These are phyloP conservation scores for Aureobasidium sp. DNA, from an alignment of 2,329 filamentous ascomycete genomes.

Conservation along the genomic window DNA sequence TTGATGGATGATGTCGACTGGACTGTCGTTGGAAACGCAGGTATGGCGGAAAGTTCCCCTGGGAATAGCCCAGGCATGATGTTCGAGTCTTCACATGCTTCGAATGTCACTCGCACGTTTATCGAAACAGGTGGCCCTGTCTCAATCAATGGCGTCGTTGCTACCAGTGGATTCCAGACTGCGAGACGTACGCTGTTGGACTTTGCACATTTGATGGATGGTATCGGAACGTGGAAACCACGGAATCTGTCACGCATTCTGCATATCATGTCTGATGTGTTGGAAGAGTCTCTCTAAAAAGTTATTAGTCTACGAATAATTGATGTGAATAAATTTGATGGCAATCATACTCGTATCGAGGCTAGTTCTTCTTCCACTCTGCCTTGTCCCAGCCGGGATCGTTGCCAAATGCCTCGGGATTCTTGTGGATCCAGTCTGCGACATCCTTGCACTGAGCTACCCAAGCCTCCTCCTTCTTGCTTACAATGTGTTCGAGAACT, in stretches of 20 bases:
- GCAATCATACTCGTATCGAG: not conserved
- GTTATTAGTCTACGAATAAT: not conserved
- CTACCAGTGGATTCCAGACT: constrained; percentile 43
- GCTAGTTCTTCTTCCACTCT: constrained; percentile 22
- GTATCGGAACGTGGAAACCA: constrained; percentile 44
- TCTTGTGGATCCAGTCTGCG: constrained; percentile 19
- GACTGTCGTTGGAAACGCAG: constrained; percentile 37
- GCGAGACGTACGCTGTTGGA: constrained; percentile 44
- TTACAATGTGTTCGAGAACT: constrained; percentile 20
- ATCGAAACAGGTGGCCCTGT: constrained; percentile 42
- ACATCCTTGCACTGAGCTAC: constrained; percentile 23
- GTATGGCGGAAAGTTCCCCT: constrained; percentile 29
- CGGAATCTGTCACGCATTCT: constrained; percentile 43
- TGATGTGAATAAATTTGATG: not conserved
- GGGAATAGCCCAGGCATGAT: constrained; percentile 7
- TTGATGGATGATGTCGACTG: constrained; percentile 44
- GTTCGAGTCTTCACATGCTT: constrained; percentile 11
- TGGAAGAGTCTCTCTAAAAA: constrained; percentile 25
- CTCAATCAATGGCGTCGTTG: constrained; percentile 39
- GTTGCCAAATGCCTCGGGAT: constrained; percentile 18
- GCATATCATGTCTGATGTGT: constrained; percentile 47
- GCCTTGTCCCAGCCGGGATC: constrained; percentile 25
- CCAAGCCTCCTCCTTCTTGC: constrained; percentile 22
- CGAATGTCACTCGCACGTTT: constrained; percentile 28
- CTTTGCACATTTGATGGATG: constrained; percentile 45